These are phyloP conservation scores for Alternaria sp. DNA, from an alignment of 2,329 filamentous ascomycete species.

Conservation along the genomic window DNA sequence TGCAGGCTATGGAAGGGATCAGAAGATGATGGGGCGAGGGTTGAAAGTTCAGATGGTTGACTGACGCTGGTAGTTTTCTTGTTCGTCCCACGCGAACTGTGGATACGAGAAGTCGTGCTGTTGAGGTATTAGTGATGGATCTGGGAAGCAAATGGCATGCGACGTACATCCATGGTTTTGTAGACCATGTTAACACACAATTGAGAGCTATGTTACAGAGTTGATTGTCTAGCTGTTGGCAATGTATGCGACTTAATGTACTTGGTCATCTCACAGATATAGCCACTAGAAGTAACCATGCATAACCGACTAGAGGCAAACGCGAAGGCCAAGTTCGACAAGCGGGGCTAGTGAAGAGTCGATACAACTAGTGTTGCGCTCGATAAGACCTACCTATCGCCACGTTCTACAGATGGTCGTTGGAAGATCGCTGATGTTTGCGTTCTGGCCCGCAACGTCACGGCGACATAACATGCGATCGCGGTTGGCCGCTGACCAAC, in stretches of 20 bases:
- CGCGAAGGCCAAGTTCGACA: background rate
- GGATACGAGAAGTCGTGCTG: too few relatives aligned
- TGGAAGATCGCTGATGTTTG: background rate
- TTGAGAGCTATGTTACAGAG: too few relatives aligned
- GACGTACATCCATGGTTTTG: too few relatives aligned
- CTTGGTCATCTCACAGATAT: background rate
- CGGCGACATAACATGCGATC: background rate
- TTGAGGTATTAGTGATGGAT: too few relatives aligned
- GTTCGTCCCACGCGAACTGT: too few relatives aligned
- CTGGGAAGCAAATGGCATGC: accelerated
- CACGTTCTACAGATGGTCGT: background rate
- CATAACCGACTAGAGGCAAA: background rate
- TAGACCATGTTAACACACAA: too few relatives aligned
- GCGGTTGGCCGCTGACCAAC: accelerated
- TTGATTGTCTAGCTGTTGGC: too few relatives aligned
- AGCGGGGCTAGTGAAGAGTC: background rate
- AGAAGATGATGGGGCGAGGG: too few relatives aligned
- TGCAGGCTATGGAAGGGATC: too few relatives aligned
- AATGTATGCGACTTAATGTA: too few relatives aligned
- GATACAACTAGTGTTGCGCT: background rate
- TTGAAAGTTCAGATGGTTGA: too few relatives aligned
- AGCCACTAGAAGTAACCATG: background rate
- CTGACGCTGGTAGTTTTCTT: too few relatives aligned
- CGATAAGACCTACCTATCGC: background rate
- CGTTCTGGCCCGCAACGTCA: background rate